These are phyloP conservation scores for Hibiscus mutabilis DNA, from an alignment of 345 rosid species.

Conservation along the genomic window DNA sequence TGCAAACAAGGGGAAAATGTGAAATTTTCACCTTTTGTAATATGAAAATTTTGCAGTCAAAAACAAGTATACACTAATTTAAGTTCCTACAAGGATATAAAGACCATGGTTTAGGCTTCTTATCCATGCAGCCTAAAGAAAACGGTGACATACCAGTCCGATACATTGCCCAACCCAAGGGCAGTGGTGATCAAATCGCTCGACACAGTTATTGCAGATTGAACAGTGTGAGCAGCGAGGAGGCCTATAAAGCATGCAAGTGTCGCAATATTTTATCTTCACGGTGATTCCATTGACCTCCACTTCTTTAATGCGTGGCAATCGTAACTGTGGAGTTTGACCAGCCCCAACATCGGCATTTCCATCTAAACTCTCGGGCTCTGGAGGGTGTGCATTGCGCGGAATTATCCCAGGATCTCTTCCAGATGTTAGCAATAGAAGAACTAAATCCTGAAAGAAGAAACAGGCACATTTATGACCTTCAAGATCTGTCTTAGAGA, in stretches of 20 bases:
- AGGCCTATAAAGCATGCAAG: constrained; percentile 95
- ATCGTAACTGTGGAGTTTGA: constrained; percentile 71
- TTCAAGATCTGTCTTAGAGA: not conserved
- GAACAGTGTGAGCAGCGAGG: constrained; percentile 99
- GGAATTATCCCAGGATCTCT: constrained; percentile 98
- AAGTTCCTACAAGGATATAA: not conserved
- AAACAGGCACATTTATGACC: constrained; percentile 11
- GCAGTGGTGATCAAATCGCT: constrained; percentile 96
- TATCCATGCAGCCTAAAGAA: constrained; percentile 14
- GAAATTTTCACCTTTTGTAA: not conserved
- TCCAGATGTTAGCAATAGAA: constrained; percentile 87
- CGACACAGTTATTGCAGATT: constrained; percentile 95
- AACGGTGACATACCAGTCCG: constrained; percentile 58
- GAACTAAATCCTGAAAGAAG: constrained; percentile 60
- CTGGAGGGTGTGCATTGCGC: constrained; percentile 93
- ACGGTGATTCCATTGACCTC: constrained; percentile 63
- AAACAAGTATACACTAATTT: not conserved
- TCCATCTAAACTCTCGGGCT: constrained; percentile 68
- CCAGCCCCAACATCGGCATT: constrained; percentile 50
- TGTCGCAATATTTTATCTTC: constrained; percentile 90
- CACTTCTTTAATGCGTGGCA: constrained; percentile 89
- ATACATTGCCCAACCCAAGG: constrained; percentile 99
- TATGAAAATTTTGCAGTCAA: not conserved
- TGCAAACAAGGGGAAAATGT: constrained; percentile 33
- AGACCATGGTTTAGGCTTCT: not conserved